Evolutionary conservation across 2,329 filamentous ascomycete species (phyloP), one percentile per base, ranked within the genome.

Genomic region (Arthrinium puccinioides): DNA sequence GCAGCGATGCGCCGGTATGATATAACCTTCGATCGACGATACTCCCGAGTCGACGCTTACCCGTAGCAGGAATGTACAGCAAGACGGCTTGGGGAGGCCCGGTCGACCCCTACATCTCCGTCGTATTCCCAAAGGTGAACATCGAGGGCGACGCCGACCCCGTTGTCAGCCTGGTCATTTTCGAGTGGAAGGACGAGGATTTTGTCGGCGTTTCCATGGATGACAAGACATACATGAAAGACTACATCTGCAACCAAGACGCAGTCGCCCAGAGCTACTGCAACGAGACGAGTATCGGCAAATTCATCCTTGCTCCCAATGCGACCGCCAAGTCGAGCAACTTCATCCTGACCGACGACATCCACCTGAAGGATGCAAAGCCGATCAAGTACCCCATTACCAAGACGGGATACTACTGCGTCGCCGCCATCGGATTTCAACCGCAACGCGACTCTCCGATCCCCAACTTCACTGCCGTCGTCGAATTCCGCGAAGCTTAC

Each of bases 401-500:
- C 54, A 87, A 87, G 61, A 98, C 92, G 0, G 92, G 92, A 20
- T 98, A 96, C 63, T 98, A 95, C 62, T 98, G 92, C 54, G 82
- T 98, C 41, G 79, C 86, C 36, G 92, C 87, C 2, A 81, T 15
- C 14, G 20, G 20, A 10, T 16, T 11, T 15, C 4, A 23, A n/a
- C n/a, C n/a, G n/a, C n/a, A n/a, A n/a, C n/a, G n/a, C n/a, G n/a
- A n/a, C n/a, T 27, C 25, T 8, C 13, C 13, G 25, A 9, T 9
- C 9, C 13, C 15, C 9, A 30, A 79, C 46, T 98, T 94, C 56
- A 75, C 72, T 32, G 89, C 84, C 7, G 76, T 92, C 11, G 82
- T 92, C 29, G 89, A 92, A 53, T 98, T 97, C 61, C 81, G 89
- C 44, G 97, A 98, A 61, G 85, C 92, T 3, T 98, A 94, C 56